A percentile compares a stretch with the other conserved stretches of the same genome.
phyloP scores from a whole-genome alignment of 2,329 filamentous ascomycete genomes.

The Ceratocystis ficicola region DNA sequence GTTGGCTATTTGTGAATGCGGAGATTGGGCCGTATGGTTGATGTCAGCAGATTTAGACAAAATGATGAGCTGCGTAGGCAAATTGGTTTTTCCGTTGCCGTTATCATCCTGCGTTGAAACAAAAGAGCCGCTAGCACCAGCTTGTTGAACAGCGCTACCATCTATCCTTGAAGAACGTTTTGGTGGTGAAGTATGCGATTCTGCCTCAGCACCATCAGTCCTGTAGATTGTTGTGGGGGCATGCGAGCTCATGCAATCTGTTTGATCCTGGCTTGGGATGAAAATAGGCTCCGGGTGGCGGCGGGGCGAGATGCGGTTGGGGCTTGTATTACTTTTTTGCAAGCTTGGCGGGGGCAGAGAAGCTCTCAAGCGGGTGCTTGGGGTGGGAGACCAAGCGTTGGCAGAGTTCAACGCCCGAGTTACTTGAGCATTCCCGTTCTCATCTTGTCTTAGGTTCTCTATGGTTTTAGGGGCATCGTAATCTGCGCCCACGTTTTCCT shows the following conservation, averaged over 20 bases:
- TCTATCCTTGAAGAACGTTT: background rate
- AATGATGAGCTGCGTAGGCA: background rate
- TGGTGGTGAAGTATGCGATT: background rate
- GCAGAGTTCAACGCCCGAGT: too few species aligned
- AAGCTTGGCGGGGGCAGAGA: conserved; percentile 4
- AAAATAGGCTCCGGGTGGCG: conserved; percentile 13
- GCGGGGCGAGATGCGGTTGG: background rate
- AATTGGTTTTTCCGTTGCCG: background rate
- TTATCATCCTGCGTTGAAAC: background rate
- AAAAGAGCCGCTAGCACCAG: background rate
- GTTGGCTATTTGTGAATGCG: background rate
- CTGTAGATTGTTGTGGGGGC: background rate
- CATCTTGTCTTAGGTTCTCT: background rate
- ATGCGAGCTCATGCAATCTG: background rate
- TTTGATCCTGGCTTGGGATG: conserved; percentile 8
- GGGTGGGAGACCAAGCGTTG: too few species aligned
- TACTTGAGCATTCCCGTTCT: background rate
- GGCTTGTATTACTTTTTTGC: background rate
- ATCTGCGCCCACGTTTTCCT: background rate
- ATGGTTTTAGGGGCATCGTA: background rate
- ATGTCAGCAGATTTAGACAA: background rate
- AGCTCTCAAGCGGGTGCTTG: background rate
- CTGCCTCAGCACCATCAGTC: background rate
- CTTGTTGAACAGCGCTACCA: background rate
- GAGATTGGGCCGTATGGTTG: background rate